Percentiles rank a stretch among this genome's conserved stretches.
phyloP scores from a whole-genome alignment of 257 asterid genomes.

The Penstemon newberryi region DNA sequence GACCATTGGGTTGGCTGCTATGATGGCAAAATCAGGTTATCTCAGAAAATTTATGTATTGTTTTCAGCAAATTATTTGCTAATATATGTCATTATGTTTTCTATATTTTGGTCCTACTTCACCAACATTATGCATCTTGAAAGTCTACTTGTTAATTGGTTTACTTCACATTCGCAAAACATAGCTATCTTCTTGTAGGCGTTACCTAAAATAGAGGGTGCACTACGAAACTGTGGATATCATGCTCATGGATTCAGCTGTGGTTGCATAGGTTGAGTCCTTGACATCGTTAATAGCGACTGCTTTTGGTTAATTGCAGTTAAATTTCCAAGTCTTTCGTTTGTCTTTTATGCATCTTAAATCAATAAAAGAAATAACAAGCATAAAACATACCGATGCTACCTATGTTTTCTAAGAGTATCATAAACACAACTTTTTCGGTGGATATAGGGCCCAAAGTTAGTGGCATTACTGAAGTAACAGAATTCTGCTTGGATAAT shows the following conservation, averaged over 20 bases:
- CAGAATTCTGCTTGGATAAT: no score
- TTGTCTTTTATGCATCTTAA: no score
- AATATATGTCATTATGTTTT: slow-evolving; percentile 6
- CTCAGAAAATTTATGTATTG: slow-evolving; percentile 11
- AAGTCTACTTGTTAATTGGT: slow-evolving; percentile 4
- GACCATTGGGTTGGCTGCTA: slow-evolving; percentile 93
- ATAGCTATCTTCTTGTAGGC: not conserved
- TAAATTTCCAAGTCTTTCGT: no score
- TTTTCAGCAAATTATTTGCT: slow-evolving; percentile 8
- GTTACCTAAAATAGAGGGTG: slow-evolving; percentile 2
- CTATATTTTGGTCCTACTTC: slow-evolving; percentile 6
- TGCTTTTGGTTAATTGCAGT: not conserved
- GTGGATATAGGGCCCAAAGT: no score
- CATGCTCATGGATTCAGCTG: slow-evolving; percentile 11
- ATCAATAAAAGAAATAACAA: no score
- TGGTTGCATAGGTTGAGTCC: slow-evolving; percentile 9
- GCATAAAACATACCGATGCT: no score
- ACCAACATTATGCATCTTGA: slow-evolving; percentile 2
- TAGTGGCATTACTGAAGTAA: no score
- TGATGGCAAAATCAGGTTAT: slow-evolving; percentile 99
- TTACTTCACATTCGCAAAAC: not conserved
- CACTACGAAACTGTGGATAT: not conserved
- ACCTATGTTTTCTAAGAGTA: no score
- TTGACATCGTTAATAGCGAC: not conserved
- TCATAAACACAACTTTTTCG: no score